Evolutionary conservation across 2,329 filamentous ascomycete genomes (phyloP).

Genomic region (Pseudogymnoascus sp.): DNA sequence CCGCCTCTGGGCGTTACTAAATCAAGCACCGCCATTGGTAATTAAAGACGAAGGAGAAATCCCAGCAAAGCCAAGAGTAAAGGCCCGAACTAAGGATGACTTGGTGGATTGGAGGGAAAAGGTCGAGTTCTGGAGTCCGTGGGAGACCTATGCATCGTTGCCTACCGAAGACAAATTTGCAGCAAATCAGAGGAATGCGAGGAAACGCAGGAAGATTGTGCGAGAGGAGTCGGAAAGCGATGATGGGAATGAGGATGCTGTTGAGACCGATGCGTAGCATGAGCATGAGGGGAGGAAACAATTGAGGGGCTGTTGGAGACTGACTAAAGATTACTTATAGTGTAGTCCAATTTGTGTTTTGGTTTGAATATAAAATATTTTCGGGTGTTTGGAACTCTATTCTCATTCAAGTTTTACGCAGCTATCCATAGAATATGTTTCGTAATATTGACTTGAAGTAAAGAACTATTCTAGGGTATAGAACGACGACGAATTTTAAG

Average conservation of each 20-base stretch:
- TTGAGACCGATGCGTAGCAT: background rate
- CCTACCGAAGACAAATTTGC: background rate
- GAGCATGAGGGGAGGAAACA: too few species aligned
- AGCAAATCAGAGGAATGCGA: background rate
- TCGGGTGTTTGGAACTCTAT: background rate
- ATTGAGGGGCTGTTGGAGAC: background rate
- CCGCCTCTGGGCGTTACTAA: slow-evolving; percentile 23
- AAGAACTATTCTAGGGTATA: background rate
- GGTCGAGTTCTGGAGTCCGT: slow-evolving; percentile 23
- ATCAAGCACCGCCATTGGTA: slow-evolving; percentile 21
- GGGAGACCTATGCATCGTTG: slow-evolving; percentile 19
- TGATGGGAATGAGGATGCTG: background rate
- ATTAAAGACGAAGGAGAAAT: slow-evolving; percentile 14
- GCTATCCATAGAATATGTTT: background rate
- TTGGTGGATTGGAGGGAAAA: slow-evolving; percentile 22
- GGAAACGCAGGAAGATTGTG: background rate
- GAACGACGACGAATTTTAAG: background rate
- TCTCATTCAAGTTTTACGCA: background rate
- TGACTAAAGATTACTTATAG: background rate
- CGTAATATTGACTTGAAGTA: background rate
- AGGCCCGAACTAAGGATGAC: background rate
- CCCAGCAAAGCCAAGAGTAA: background rate
- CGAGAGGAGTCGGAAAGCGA: background rate
- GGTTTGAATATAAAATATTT: background rate
- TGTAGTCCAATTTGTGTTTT: background rate